Conservation (phyloP, 1,284 basidiomycete genomes). For the Tilletiaria anomala region DNA sequence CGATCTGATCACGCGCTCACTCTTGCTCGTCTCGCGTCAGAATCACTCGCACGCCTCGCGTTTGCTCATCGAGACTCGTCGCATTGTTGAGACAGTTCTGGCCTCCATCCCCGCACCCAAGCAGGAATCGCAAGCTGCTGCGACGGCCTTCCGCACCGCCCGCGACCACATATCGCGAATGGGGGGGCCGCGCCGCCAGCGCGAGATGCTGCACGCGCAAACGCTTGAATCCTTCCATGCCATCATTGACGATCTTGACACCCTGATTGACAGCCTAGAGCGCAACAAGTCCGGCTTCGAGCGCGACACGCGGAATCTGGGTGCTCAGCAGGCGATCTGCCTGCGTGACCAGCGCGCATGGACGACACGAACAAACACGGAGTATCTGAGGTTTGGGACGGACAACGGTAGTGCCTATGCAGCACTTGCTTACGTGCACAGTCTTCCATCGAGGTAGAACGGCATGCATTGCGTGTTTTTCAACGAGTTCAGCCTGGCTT, state of each 20-base stretch:
- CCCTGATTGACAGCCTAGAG: slow-evolving; percentile 24
- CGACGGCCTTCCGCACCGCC: too few relatives aligned
- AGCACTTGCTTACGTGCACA: too few relatives aligned
- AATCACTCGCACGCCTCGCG: slow-evolving; percentile 25
- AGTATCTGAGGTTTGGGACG: slow-evolving; percentile 18
- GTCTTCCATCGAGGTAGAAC: too few relatives aligned
- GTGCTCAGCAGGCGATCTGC: slow-evolving; percentile 33
- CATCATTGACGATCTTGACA: slow-evolving; percentile 28
- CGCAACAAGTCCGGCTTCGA: slow-evolving; percentile 21
- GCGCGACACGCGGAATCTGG: slow-evolving; percentile 24
- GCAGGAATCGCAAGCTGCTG: too few relatives aligned
- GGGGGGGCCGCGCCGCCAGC: slow-evolving; percentile 10
- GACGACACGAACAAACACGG: slow-evolving; percentile 24
- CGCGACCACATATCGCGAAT: too few relatives aligned
- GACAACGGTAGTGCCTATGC: too few relatives aligned
- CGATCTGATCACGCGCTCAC: slow-evolving; percentile 32
- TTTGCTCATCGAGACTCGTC: slow-evolving; percentile 25
- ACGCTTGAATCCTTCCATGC: slow-evolving; percentile 25
- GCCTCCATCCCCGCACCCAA: neutral
- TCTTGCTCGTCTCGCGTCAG: slow-evolving; percentile 25
- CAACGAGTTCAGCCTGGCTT: too few relatives aligned
- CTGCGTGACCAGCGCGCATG: slow-evolving; percentile 31
- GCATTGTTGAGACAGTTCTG: slow-evolving; percentile 30
- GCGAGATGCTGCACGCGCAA: slow-evolving; percentile 16
- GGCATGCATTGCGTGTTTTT: too few relatives aligned